Percentiles rank a stretch among this genome's conserved stretches.
Evolutionary conservation across 148 eudicot genomes (phyloP).

Genomic region (Arctostaphylos glauca): DNA sequence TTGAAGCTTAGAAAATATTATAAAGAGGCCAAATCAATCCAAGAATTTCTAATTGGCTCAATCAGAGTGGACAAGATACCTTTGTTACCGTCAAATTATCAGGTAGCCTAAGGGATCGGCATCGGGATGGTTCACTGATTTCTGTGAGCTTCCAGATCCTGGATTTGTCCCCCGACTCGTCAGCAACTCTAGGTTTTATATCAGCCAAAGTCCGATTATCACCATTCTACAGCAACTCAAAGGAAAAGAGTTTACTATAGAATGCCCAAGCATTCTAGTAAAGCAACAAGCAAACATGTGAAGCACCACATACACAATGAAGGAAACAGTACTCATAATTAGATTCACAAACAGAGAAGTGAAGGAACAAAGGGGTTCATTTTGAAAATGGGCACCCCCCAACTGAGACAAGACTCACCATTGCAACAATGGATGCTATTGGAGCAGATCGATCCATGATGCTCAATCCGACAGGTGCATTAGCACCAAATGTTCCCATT

Average conservation of each 20-base stretch:
- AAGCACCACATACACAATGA: background rate
- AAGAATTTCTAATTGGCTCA: background rate
- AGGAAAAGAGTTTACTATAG: background rate
- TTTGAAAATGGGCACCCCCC: background rate
- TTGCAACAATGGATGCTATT: slow-evolving; percentile 50
- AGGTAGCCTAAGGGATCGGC: slow-evolving; percentile 73
- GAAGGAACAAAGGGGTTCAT: background rate
- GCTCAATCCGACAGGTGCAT: slow-evolving; percentile 46
- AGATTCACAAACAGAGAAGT: background rate
- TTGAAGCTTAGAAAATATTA: background rate
- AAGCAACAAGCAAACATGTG: slow-evolving; percentile 7
- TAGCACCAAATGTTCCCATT: slow-evolving; percentile 52
- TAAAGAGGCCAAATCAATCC: background rate
- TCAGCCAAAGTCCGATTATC: slow-evolving; percentile 55
- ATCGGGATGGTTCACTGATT: slow-evolving; percentile 71
- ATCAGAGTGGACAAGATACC: slow-evolving; percentile 33
- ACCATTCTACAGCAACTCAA: slow-evolving; percentile 52
- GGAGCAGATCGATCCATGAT: slow-evolving; percentile 61
- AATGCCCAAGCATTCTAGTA: slow-evolving; percentile 1
- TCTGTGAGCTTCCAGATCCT: slow-evolving; percentile 67
- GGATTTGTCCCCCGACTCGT: slow-evolving; percentile 64
- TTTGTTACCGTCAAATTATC: slow-evolving; percentile 62
- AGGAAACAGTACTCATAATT: background rate
- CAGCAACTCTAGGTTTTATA: slow-evolving; percentile 62
- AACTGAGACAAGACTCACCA: slow-evolving; percentile 33